phyloP scores from a whole-genome alignment of 257 asterid species.

The Solanum paucissectum region DNA sequence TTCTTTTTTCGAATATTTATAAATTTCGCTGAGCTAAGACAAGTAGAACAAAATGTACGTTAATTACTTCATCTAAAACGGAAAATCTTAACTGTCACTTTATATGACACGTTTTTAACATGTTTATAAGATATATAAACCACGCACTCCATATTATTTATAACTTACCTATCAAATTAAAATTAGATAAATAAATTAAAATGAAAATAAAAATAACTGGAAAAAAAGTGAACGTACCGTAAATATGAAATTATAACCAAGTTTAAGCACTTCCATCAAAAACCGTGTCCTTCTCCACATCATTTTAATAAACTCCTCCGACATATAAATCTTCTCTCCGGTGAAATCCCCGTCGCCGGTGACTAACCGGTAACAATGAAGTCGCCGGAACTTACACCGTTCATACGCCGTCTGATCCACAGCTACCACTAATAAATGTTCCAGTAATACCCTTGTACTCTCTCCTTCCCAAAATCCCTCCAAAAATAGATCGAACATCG shows the following conservation, averaged over 20 bases:
- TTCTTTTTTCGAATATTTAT: background rate
- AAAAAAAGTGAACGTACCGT: conserved; percentile 31
- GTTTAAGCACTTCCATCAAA: conserved; percentile 40
- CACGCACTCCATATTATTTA: background rate
- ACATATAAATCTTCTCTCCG: conserved; percentile 54
- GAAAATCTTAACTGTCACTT: background rate
- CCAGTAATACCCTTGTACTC: conserved; percentile 28
- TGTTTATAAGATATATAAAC: background rate
- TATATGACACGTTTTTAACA: background rate
- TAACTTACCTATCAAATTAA: background rate
- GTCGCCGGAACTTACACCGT: conserved; percentile 41
- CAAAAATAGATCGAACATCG: conserved; percentile 70
- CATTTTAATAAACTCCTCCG: conserved; percentile 57
- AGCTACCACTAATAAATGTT: conserved; percentile 46
- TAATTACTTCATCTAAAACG: background rate
- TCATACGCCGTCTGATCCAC: conserved; percentile 51
- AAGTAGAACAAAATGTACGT: background rate
- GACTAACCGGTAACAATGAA: conserved; percentile 46
- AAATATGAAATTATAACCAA: conserved; percentile 61
- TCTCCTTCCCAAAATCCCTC: conserved; percentile 82
- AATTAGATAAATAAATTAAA: background rate
- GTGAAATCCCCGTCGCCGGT: conserved; percentile 26
- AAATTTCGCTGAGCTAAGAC: background rate
- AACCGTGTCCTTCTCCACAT: conserved; percentile 77
- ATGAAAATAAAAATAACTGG: background rate